Evolutionary conservation across 768 basidiomycete species (phyloP), one percentile per base, ranked within the genome.

Genomic region (Leccinum olivaceopallidum): DNA sequence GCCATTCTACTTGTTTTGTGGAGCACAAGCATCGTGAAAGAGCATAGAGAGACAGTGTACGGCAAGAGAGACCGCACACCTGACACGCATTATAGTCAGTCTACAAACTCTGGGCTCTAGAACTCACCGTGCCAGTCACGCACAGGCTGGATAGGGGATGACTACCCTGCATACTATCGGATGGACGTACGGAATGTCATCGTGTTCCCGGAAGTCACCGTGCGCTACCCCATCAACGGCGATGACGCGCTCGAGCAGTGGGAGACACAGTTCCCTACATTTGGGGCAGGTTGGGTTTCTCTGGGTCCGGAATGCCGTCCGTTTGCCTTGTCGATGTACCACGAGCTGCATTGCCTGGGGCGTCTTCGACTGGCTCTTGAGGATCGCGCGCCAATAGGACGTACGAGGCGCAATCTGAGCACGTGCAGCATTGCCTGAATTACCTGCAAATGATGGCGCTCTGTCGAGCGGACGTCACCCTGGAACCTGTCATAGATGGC

Each of bases 401-500:
- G 13, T 56, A 63, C 24, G 65, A 70, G 20, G 60, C 56, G 6
- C 65, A 59, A 26, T 60, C 60, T 0, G 67, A 58, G 14, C 75
- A 73, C 32, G 63, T 71, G n/a, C 68, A 74, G 2, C 83, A 83
- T 63, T 84, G 82, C 65, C 69, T 80, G 56, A 81, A 81, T 55
- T 83, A 82, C 66, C 67, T 84, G 52, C 72, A 81, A 20, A 75
- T 81, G 64, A 75, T 73, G 69, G 69, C 74, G 1, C 71, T 83
- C 26, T 85, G 83, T 63, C 67, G 71, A 9, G 77, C 81, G 12
- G 81, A 83, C 63, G 69, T 78, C 28, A 82, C 81, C 1, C 71
- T 85, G 36, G 83, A 84, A 52, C 76, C 76, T 0, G 80, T 71
- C 20, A 36, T 71, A 30, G 48, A 64, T 20, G 49, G 30, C 9